Evolutionary conservation across 225 moss, liverwort and hornwort genomes (phyloP), one percentile per base, ranked within the genome.

Genomic region (Bryum argenteum): DNA sequence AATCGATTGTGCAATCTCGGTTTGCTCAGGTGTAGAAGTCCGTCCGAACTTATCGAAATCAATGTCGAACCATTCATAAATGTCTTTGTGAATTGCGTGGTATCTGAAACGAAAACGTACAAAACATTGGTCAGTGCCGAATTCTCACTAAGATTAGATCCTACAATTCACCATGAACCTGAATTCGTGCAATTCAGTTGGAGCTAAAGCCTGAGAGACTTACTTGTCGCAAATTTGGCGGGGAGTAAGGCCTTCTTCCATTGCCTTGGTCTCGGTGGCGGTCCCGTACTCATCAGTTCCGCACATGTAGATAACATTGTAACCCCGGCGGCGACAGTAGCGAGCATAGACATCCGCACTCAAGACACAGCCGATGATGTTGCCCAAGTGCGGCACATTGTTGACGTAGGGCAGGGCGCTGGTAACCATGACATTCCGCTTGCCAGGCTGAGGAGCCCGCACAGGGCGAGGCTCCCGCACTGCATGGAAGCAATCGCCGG

Each of bases 221-320:
- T 78, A 94, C 94, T 97, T 97, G 80, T 97, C 91, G 47, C 96
- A 97, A 54, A 97, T 89, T 70, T 97, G 69, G 20, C 79, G 70
- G 12, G 96, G 91, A 6, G 91, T 81, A 1, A 89, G 18, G 13
- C 89, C 90, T 79, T 94, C 96, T 80, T 97, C 91, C 75, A 97
- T 61, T 24, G 96, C 96, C 83, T 97, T 94, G 43, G 94, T 97
- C 83, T 97, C 94, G 1, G 96, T 97, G n/a, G 96, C 91, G 38
- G 96, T 97, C 22, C 96, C 96, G 38, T 94, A 94, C 79, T 94
- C 96, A 38, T 97, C 96, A 18, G 94, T 97, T 26, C 94, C 96
- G 48, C 96, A 92, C 84, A 97, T 89, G 64, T 89, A 97, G 44
- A 97, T 89, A 0, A 89, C 89, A 76, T 97, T 97, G 70, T 97